These are phyloP conservation scores for Solanum bukasovii DNA, from an alignment of 257 asterid species.

Conservation along the genomic window DNA sequence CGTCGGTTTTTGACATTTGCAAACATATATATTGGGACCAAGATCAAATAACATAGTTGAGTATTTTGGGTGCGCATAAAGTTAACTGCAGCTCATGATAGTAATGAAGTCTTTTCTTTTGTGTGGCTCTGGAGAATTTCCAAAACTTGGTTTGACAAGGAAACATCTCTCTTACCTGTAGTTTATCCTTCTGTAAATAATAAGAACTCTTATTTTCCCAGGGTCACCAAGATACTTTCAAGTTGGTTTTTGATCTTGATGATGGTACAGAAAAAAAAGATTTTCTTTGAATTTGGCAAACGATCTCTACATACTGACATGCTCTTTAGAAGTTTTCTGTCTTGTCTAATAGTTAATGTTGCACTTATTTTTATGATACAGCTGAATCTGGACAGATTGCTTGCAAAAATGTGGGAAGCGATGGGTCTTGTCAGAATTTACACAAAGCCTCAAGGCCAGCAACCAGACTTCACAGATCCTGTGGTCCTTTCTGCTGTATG, in stretches of 20 bases:
- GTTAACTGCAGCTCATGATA: not conserved
- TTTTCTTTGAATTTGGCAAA: not conserved
- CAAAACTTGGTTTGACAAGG: not conserved
- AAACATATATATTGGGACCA: not conserved
- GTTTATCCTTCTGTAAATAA: not conserved
- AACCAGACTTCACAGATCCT: constrained; percentile 93
- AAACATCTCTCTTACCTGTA: not conserved
- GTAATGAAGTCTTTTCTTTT: not conserved
- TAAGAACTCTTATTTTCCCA: not conserved
- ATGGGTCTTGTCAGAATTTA: constrained; percentile 92
- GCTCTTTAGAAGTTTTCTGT: not conserved
- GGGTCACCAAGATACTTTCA: not conserved
- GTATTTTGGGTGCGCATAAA: not conserved
- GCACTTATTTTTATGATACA: constrained; percentile 12
- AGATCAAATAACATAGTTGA: not conserved
- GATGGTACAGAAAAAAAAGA: not conserved
- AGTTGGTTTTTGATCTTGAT: not conserved
- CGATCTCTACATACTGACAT: not conserved
- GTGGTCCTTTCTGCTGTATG: constrained; percentile 94
- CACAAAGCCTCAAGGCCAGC: constrained; percentile 99
- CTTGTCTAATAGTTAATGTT: constrained; percentile 2
- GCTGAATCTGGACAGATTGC: constrained; percentile 56
- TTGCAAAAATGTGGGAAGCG: constrained; percentile 81
- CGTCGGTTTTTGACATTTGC: not conserved
- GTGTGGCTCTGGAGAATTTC: not conserved